phyloP scores from a whole-genome alignment of 202 grass and related monocot species.

The Schoenoplectus triqueter region DNA sequence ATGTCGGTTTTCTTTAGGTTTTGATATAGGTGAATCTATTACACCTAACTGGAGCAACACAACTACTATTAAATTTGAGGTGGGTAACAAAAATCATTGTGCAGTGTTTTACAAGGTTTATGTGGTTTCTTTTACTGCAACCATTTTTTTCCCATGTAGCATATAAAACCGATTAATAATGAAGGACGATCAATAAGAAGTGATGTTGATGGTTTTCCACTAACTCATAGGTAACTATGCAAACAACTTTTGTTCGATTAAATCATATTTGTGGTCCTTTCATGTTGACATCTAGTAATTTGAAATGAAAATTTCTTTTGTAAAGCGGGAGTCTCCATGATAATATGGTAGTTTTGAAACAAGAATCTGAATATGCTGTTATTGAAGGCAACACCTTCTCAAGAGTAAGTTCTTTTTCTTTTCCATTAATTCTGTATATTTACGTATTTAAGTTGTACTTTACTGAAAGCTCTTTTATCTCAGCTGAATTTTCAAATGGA shows the following conservation, averaged over 20 bases:
- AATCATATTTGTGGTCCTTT: neutral
- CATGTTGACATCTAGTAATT: neutral
- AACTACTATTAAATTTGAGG: slow-evolving; percentile 93
- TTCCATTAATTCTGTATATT: slow-evolving; percentile 37
- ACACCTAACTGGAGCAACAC: slow-evolving; percentile 92
- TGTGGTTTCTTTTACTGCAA: neutral
- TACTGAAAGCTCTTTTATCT: slow-evolving; percentile 33
- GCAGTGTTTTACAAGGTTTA: slow-evolving; percentile 21
- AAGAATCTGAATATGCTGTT: slow-evolving; percentile 83
- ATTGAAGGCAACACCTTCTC: slow-evolving; percentile 75
- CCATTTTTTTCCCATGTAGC: slow-evolving; percentile 44
- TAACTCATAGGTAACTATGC: slow-evolving; percentile 82
- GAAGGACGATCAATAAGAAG: slow-evolving; percentile 75
- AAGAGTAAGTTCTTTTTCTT: slow-evolving; percentile 63
- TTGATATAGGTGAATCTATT: slow-evolving; percentile 85
- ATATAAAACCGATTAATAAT: slow-evolving; percentile 86
- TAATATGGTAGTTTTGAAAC: slow-evolving; percentile 98
- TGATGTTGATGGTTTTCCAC: slow-evolving; percentile 86
- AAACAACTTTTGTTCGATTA: neutral
- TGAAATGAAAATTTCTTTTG: slow-evolving; percentile 34
- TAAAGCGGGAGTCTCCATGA: slow-evolving; percentile 86
- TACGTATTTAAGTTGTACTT: slow-evolving; percentile 32
- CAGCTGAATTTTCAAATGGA: slow-evolving; percentile 98
- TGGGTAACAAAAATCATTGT: slow-evolving; percentile 35
- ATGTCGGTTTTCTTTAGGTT: slow-evolving; percentile 71